A percentile compares a stretch with the other conserved stretches of the same genome.
These are phyloP conservation scores for Penicillium odoratum DNA, from an alignment of 495 filamentous ascomycete species.

Conservation along the genomic window DNA sequence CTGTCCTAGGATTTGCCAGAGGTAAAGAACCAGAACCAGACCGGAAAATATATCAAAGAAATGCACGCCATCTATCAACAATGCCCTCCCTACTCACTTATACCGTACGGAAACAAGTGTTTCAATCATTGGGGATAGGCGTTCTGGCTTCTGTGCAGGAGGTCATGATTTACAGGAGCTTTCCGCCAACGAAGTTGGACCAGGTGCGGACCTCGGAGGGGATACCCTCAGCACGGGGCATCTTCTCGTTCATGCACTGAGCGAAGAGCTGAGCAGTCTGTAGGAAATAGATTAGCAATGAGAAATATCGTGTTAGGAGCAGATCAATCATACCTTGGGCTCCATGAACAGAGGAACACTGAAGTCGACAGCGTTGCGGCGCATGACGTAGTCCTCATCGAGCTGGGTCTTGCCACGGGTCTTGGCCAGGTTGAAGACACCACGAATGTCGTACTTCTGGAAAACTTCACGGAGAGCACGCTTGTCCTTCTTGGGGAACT, in stretches of 20 bases:
- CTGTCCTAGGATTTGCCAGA: slow-evolving; percentile 23
- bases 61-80: slow-evolving; percentile 39
- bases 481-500: slow-evolving; percentile 97
- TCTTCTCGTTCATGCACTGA: slow-evolving; percentile 92
- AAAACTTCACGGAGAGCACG: slow-evolving; percentile 92
- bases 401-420: slow-evolving; percentile 77
- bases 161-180: slow-evolving; percentile 67
- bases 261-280: slow-evolving; percentile 96
- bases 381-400: slow-evolving; percentile 98
- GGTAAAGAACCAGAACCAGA: slow-evolving; percentile 17
- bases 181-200: slow-evolving; percentile 91
- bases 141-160: slow-evolving; percentile 22
- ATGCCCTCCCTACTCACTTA: slow-evolving; percentile 30
- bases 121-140: background rate
- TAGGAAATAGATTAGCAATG: slow-evolving; percentile 12
- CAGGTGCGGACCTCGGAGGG: slow-evolving; percentile 88
- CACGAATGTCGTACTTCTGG: slow-evolving; percentile 92
- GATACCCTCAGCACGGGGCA: slow-evolving; percentile 78
- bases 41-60: slow-evolving; percentile 12
- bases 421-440: slow-evolving; percentile 92
- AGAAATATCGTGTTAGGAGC: slow-evolving; percentile 1
- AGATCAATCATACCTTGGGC: slow-evolving; percentile 72
- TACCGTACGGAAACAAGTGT: slow-evolving; percentile 10
- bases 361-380: slow-evolving; percentile 97
- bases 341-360: slow-evolving; percentile 98